These are phyloP conservation scores for Globisporangium cylindrosporum DNA, from an alignment of 352 stramenopile genomes.

Conservation along the genomic window DNA sequence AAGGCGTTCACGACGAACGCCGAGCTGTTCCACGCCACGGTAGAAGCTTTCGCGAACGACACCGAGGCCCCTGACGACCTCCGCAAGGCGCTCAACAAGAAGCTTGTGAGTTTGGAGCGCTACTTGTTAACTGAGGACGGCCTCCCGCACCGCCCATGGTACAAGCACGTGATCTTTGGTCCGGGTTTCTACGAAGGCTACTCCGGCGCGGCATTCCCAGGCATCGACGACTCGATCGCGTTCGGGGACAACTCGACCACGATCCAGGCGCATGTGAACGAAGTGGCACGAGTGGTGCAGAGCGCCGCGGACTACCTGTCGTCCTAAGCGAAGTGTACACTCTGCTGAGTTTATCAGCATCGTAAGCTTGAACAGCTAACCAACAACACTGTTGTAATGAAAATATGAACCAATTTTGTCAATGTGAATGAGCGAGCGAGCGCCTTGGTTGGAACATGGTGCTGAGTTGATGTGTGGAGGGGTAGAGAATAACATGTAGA, in stretches of 20 bases:
- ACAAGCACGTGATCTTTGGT: conserved; percentile 60
- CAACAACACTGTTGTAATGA: background rate
- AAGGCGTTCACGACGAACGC: conserved; percentile 34
- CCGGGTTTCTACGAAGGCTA: conserved; percentile 58
- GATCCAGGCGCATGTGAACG: conserved; percentile 46
- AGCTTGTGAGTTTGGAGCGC: conserved; percentile 49
- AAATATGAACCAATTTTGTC: background rate
- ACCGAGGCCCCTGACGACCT: background rate
- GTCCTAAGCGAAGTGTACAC: background rate
- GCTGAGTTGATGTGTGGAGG: background rate
- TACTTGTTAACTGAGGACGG: conserved; percentile 35
- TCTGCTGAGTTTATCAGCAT: background rate
- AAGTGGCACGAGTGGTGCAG: conserved; percentile 25
- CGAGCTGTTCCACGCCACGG: conserved; percentile 29
- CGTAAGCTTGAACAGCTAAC: background rate
- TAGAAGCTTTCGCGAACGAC: background rate
- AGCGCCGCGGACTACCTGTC: conserved; percentile 3
- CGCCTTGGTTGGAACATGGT: background rate
- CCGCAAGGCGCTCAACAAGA: conserved; percentile 41
- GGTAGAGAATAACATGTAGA: background rate
- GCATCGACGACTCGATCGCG: conserved; percentile 41
- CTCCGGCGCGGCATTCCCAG: conserved; percentile 43
- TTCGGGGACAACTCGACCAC: conserved; percentile 35
- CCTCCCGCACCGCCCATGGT: conserved; percentile 50
- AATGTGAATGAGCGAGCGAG: background rate